Evolutionary conservation across 2,329 filamentous ascomycete species (phyloP).

Genomic region (Mycosphaerella arachidis): DNA sequence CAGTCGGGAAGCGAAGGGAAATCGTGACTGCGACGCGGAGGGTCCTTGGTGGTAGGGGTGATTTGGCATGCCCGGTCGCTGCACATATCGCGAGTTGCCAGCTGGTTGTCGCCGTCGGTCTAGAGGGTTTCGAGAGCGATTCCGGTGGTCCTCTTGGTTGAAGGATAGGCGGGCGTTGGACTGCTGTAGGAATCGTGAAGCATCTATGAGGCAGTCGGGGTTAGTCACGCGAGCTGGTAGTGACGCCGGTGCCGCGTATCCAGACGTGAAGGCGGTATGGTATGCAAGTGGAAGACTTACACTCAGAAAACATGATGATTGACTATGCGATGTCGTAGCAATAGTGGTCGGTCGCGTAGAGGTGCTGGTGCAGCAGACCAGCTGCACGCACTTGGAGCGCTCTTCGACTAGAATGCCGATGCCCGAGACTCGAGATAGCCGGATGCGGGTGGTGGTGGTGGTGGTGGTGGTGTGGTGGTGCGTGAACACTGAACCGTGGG

Average conservation of each 20-base stretch:
- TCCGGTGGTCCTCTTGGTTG: slow-evolving; percentile 41
- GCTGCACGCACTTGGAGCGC: neutral
- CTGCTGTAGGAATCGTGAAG: slow-evolving; percentile 92
- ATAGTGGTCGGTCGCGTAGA: neutral
- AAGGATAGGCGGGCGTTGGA: slow-evolving; percentile 85
- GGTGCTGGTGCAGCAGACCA: neutral
- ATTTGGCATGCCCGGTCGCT: slow-evolving; percentile 52
- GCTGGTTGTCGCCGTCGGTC: slow-evolving; percentile 41
- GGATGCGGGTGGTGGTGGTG: neutral
- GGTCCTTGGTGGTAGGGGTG: slow-evolving; percentile 67
- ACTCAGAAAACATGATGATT: slow-evolving; percentile 59
- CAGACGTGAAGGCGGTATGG: slow-evolving; percentile 30
- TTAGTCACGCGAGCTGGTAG: slow-evolving; percentile 41
- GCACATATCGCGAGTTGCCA: slow-evolving; percentile 46
- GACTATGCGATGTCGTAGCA: neutral
- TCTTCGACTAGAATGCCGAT: neutral
- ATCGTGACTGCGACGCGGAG: slow-evolving; percentile 67
- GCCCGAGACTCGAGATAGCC: neutral
- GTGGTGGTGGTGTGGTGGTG: neutral
- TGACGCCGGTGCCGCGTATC: slow-evolving; percentile 4
- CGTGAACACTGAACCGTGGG: neutral
- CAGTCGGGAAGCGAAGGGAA: slow-evolving; percentile 75
- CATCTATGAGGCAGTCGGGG: slow-evolving; percentile 58
- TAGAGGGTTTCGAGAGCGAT: slow-evolving; percentile 45
- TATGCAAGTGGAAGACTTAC: slow-evolving; percentile 49